Base-by-base conservation (phyloP, 768 basidiomycete genomes). In the Leccinum pellstonianum region DNA sequence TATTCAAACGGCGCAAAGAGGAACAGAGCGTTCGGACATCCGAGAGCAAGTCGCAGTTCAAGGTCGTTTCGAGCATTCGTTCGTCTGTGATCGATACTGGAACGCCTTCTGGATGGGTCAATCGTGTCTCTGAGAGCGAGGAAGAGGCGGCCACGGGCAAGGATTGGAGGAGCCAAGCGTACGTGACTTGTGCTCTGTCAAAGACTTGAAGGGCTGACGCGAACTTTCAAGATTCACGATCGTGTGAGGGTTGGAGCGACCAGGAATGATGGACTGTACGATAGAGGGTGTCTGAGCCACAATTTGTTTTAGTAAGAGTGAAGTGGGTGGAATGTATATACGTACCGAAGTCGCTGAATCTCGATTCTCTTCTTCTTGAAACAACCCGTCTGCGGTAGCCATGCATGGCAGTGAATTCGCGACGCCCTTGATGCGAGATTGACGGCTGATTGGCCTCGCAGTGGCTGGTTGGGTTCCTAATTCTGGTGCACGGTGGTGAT, bases 41-140 rank as follows among this genome's bases (percentile, higher is more conserved):
- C 29, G 81, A 81, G 73, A 74, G 74, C 61, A 77, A 76, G 62
- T 85, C 86, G 8, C 86, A 90, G 63, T 94, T 96, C 81, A 91
- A 91, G 76, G 82, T 96, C 37, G 87, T 94, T 5, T 77, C 79
- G 15, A 81, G 86, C 61, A 89, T 88, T 76, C 79, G 87, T 29
- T 77, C 90, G 51, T 89, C 86, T 47, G 71, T 95, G 47, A 73
- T 95, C 41, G 75, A 83, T 21, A 76, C 79, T 43, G 88, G 90
- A 0, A 82, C 88, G 59, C 86, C 90, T 8, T 73, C 82, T 8
- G 88, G 90, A 5, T 91, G 88, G 86, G 83, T 88, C 19, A 86
- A 86, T 66, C 83, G 86, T 74, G 78, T 69, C 66, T 62, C 70
- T 15, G 72, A 73, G 31, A 65, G 77, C 33, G 76, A 78, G 52